Percentiles rank a stretch among this genome's conserved stretches.
phyloP scores from a whole-genome alignment of 768 basidiomycete genomes.

The Boletus vermiculosoides region DNA sequence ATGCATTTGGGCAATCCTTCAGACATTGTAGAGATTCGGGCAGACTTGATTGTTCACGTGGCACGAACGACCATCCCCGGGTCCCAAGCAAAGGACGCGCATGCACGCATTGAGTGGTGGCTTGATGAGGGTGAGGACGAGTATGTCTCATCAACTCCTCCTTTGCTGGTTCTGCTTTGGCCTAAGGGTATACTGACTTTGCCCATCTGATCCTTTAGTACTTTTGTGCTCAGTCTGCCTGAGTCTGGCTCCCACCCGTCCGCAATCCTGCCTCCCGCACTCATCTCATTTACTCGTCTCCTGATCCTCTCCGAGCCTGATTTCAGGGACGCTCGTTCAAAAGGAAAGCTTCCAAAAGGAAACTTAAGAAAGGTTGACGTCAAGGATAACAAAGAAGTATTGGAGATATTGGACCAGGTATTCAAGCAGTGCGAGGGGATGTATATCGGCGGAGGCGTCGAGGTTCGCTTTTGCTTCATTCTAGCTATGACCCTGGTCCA shows the following conservation, averaged over 20 bases:
- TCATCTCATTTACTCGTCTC: constrained; percentile 66
- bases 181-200: not conserved
- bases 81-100: constrained; percentile 13
- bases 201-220: not conserved
- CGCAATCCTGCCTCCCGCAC: constrained; percentile 52
- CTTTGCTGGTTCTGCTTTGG: not conserved
- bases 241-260: constrained; percentile 52
- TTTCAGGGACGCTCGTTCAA: constrained; percentile 57
- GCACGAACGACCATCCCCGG: constrained; percentile 21
- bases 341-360: constrained; percentile 74
- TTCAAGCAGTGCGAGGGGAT: constrained; percentile 51
- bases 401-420: constrained; percentile 49
- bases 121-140: constrained; percentile 88
- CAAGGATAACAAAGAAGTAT: constrained; percentile 25
- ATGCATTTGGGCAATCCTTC: constrained; percentile 62
- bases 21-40: constrained; percentile 76
- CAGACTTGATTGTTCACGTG: constrained; percentile 59
- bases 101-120: constrained; percentile 83
- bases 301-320: constrained; percentile 55
- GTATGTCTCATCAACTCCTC: constrained; percentile 42
- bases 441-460: constrained; percentile 34
- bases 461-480: constrained; percentile 34
- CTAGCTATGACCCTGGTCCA: not conserved
- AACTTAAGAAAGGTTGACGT: constrained; percentile 31
- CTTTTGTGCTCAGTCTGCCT: constrained; percentile 9